Evolutionary conservation across 352 stramenopile genomes (phyloP).

Genomic region (Globisporangium rhizosaccharum): DNA sequence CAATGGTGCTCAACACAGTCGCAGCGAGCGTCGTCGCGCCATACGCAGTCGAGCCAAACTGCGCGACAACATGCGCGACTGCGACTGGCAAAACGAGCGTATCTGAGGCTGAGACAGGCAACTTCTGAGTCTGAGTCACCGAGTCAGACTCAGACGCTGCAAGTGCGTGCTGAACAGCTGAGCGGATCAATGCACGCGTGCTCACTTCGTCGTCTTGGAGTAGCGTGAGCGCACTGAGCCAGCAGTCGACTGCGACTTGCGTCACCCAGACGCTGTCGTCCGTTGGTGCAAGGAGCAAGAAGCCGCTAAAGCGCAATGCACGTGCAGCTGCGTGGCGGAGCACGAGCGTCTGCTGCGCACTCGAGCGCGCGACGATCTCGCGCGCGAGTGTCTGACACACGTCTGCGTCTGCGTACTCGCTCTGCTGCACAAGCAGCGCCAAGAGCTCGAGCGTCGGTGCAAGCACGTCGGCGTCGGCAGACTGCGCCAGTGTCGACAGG

Average conservation of each 20-base stretch:
- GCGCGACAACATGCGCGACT: conserved; percentile 39
- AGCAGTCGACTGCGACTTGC: conserved; percentile 39
- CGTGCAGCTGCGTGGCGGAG: conserved; percentile 54
- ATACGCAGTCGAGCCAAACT: conserved; percentile 25
- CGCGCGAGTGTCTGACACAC: conserved; percentile 19
- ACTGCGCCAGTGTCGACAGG: conserved; percentile 25
- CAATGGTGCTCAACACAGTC: conserved; percentile 32
- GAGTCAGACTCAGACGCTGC: not conserved
- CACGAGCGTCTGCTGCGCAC: conserved; percentile 51
- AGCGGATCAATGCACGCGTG: conserved; percentile 24
- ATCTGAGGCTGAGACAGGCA: conserved; percentile 28
- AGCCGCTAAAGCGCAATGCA: conserved; percentile 37
- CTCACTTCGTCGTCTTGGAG: conserved; percentile 67
- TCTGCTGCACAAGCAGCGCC: conserved; percentile 26
- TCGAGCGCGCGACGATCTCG: conserved; percentile 39
- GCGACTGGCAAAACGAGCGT: conserved; percentile 48
- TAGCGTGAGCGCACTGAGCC: conserved; percentile 50
- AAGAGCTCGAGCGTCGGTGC: conserved; percentile 60
- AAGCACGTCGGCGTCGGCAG: conserved; percentile 44
- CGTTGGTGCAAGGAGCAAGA: conserved; percentile 19
- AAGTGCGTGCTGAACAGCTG: conserved; percentile 34
- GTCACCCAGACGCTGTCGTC: not conserved
- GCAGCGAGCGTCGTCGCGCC: conserved; percentile 21
- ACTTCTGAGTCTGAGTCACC: not conserved
- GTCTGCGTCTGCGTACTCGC: not conserved